These are phyloP conservation scores for Parmelia sp. DNA, from an alignment of 495 filamentous ascomycete genomes.

Conservation along the genomic window DNA sequence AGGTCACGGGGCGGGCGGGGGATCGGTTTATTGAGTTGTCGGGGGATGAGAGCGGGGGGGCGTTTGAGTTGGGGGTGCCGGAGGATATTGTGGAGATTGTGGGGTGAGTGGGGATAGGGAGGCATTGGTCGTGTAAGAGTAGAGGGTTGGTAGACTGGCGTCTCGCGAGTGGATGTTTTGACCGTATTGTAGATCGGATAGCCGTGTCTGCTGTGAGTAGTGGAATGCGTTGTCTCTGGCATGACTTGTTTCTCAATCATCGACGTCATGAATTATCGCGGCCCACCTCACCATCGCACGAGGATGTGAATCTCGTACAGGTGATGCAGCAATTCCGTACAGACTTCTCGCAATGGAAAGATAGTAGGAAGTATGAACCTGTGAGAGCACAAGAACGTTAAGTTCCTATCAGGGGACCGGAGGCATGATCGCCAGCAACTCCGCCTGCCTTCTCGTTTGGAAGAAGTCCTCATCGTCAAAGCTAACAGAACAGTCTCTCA, in stretches of 20 bases:
- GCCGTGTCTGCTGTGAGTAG: too few relatives aligned
- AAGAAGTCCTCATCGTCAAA: background rate
- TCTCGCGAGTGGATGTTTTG: too few relatives aligned
- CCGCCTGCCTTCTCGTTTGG: background rate
- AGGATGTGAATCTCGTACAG: too few relatives aligned
- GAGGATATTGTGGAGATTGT: conserved; percentile 1
- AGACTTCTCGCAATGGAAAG: too few relatives aligned
- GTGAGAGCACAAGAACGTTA: background rate
- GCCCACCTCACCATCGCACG: too few relatives aligned
- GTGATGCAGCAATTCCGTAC: too few relatives aligned
- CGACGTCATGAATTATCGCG: too few relatives aligned
- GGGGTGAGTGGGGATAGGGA: background rate
- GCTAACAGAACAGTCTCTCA: background rate
- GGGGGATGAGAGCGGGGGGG: background rate
- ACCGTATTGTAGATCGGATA: too few relatives aligned
- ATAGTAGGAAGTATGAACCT: background rate
- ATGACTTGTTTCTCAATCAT: too few relatives aligned
- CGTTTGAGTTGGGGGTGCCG: conserved; percentile 1
- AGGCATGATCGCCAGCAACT: background rate
- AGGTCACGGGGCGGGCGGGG: background rate
- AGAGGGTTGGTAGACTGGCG: background rate
- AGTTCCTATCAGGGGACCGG: background rate
- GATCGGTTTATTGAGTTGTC: background rate
- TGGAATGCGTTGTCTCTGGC: too few relatives aligned
- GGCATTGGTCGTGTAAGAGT: too few relatives aligned